Conservation (phyloP, 192 early-diverging fungal genomes). For the Martensiomyces pterosporus region DNA sequence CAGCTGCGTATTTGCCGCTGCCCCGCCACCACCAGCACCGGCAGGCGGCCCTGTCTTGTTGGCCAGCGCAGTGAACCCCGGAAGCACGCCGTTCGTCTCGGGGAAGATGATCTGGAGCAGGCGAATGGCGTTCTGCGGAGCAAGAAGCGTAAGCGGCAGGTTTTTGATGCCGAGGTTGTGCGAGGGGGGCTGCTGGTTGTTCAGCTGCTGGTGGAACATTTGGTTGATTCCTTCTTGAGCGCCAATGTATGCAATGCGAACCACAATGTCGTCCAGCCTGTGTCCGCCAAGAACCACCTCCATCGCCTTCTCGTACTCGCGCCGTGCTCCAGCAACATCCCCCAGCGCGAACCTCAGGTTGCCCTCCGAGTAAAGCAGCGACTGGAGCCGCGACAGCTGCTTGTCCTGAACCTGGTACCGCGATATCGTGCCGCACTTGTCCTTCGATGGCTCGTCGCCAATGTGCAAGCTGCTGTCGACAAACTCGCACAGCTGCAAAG, state of each 20-base stretch:
- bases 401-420: conserved; percentile 54
- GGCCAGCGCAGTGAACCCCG: conserved; percentile 52
- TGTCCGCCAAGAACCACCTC: conserved; percentile 63
- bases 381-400: conserved; percentile 69
- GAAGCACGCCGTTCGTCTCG: conserved; percentile 61
- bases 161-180: conserved; percentile 19
- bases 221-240: conserved; percentile 39
- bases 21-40: too few species aligned
- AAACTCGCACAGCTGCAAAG: conserved; percentile 75
- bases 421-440: conserved; percentile 5
- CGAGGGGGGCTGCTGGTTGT: conserved; percentile 20
- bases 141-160: conserved; percentile 57
- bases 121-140: conserved; percentile 60
- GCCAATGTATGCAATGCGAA: conserved; percentile 44
- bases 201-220: conserved; percentile 37
- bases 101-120: conserved; percentile 57
- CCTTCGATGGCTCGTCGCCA: conserved; percentile 9
- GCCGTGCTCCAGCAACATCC: conserved; percentile 63
- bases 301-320: conserved; percentile 80
- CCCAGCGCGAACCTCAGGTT: conserved; percentile 77
- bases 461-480: conserved; percentile 61
- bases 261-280: conserved; percentile 42
- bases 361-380: conserved; percentile 83
- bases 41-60: too few species aligned
- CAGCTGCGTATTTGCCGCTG: conserved; percentile 28